Percentiles rank a stretch among this genome's conserved stretches.
These are phyloP conservation scores for Yueomyces sinensis DNA, from an alignment of 805 yeast species.

Conservation along the genomic window DNA sequence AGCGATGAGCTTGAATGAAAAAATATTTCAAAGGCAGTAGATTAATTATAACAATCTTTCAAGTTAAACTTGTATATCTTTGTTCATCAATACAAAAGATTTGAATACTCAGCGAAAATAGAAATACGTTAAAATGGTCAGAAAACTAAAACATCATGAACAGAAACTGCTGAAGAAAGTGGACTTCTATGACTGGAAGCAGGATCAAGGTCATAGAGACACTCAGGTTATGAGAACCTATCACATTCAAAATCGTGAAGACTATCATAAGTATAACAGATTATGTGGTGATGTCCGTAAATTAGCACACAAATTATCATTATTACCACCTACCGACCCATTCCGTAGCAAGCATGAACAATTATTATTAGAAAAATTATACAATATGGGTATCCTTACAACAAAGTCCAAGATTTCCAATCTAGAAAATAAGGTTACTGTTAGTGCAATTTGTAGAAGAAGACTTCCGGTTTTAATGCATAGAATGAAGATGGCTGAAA, in stretches of 20 bases:
- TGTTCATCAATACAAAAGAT: background rate
- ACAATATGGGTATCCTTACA: conserved; percentile 76
- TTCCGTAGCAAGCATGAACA: conserved; percentile 82
- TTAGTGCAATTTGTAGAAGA: conserved; percentile 83
- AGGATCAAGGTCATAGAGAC: conserved; percentile 88
- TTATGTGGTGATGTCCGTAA: conserved; percentile 87
- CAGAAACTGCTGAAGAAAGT: conserved; percentile 88
- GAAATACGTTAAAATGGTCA: conserved; percentile 40
- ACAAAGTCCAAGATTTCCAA: conserved; percentile 86
- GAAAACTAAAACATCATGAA: conserved; percentile 90
- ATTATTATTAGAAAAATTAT: conserved; percentile 72
- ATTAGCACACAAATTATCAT: conserved; percentile 72
- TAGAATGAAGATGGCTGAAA: conserved; percentile 86
- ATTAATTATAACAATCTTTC: too few species aligned
- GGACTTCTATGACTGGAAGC: conserved; percentile 95
- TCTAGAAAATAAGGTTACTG: conserved; percentile 82
- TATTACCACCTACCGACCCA: conserved; percentile 79
- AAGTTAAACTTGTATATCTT: too few species aligned
- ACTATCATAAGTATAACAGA: conserved; percentile 85
- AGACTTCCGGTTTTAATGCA: conserved; percentile 93
- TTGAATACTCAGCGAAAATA: background rate
- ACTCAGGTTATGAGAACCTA: conserved; percentile 93
- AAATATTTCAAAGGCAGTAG: too few species aligned
- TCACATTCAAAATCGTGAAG: conserved; percentile 90
- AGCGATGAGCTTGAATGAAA: too few species aligned